These are phyloP conservation scores for Solanum arcanum DNA, from an alignment of 257 asterid genomes.

Conservation along the genomic window DNA sequence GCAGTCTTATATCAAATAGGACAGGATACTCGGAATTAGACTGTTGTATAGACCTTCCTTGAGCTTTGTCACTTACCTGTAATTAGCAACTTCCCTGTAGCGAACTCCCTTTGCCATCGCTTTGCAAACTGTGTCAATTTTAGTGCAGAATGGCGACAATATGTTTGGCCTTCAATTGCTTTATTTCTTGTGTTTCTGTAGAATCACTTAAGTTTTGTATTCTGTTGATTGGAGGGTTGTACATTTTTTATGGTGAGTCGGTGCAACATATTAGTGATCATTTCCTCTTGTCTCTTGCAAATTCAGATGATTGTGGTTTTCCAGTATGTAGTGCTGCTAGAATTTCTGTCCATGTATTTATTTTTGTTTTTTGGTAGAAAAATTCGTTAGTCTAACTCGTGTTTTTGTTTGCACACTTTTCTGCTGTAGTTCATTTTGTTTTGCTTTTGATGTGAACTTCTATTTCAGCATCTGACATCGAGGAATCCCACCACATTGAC, in stretches of 20 bases:
- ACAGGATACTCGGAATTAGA: background rate
- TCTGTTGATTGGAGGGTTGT: background rate
- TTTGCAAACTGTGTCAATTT: background rate
- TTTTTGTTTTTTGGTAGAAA: background rate
- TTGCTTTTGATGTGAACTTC: slow-evolving; percentile 10
- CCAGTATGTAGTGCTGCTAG: background rate
- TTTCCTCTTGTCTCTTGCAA: background rate
- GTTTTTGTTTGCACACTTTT: background rate
- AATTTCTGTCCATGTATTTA: background rate
- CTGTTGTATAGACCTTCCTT: background rate
- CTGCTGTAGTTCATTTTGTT: background rate
- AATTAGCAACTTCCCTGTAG: background rate
- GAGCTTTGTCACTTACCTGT: background rate
- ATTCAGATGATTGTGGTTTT: background rate
- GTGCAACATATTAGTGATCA: background rate
- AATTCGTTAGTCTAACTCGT: background rate
- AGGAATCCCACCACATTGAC: slow-evolving; percentile 58
- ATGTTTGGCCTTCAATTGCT: background rate
- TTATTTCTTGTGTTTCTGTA: background rate
- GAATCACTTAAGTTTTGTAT: background rate
- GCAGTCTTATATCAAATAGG: background rate
- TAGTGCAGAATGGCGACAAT: background rate
- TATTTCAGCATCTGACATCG: slow-evolving; percentile 73
- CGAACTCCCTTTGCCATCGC: background rate
- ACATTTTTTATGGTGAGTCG: background rate